A percentile compares a stretch with the other conserved stretches of the same genome.
These are phyloP conservation scores for Cardamine resedifolia DNA, from an alignment of 345 rosid genomes.

Conservation along the genomic window DNA sequence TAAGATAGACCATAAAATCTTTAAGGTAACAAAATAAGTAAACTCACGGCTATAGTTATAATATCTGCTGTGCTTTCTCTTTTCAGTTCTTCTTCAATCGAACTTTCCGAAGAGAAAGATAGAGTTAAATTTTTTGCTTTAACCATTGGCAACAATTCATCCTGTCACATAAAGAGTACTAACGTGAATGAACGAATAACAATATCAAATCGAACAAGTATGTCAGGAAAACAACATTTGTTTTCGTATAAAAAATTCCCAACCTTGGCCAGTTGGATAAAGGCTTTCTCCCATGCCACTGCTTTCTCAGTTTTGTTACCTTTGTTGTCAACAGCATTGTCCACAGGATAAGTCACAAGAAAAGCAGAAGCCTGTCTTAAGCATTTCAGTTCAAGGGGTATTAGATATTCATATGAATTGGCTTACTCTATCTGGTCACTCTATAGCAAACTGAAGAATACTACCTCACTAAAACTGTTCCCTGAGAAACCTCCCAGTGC, in stretches of 20 bases:
- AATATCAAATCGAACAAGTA: neutral
- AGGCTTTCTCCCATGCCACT: slow-evolving; percentile 96
- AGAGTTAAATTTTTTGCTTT: slow-evolving; percentile 70
- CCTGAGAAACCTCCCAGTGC: slow-evolving; percentile 91
- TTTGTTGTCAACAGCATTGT: slow-evolving; percentile 65
- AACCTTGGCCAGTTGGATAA: slow-evolving; percentile 86
- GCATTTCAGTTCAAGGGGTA: slow-evolving; percentile 29
- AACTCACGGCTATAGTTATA: slow-evolving; percentile 73
- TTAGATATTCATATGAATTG: slow-evolving; percentile 23
- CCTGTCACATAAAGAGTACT: slow-evolving; percentile 48
- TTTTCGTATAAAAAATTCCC: slow-evolving; percentile 2
- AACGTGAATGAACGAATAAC: slow-evolving; percentile 1
- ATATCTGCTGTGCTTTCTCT: slow-evolving; percentile 97
- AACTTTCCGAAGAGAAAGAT: slow-evolving; percentile 93
- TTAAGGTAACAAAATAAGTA: neutral
- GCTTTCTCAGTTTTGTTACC: slow-evolving; percentile 71
- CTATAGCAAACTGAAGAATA: slow-evolving; percentile 17
- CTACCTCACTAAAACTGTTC: slow-evolving; percentile 84
- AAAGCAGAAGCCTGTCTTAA: slow-evolving; percentile 90
- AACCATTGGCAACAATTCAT: slow-evolving; percentile 79
- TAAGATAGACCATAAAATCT: neutral
- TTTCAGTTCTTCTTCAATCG: slow-evolving; percentile 92
- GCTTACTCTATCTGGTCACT: slow-evolving; percentile 4
- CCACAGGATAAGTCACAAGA: slow-evolving; percentile 87
- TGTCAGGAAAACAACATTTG: slow-evolving; percentile 1